Evolutionary conservation across 2,329 filamentous ascomycete genomes (phyloP).

Genomic region (Sporothrix brasiliensis): DNA sequence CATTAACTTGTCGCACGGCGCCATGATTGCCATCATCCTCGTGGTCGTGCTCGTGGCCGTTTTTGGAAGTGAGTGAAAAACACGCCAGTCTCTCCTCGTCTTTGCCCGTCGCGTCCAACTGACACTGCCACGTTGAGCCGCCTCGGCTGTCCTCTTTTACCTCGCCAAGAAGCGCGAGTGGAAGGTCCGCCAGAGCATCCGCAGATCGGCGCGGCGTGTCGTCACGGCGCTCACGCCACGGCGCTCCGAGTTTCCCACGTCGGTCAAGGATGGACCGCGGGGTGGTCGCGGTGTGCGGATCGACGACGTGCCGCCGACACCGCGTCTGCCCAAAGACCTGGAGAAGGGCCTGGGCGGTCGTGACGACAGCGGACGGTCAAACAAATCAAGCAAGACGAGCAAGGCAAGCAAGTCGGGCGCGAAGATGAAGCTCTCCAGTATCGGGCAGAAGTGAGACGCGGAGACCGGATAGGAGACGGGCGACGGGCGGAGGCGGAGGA

Average conservation of each 20-base stretch:
- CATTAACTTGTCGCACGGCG: constrained; percentile 67
- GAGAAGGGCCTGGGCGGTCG: constrained; percentile 57
- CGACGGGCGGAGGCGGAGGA: no score
- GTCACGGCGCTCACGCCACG: constrained; percentile 65
- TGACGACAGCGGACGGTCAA: constrained; percentile 34
- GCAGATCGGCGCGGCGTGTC: constrained; percentile 66
- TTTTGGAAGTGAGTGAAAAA: constrained; percentile 61
- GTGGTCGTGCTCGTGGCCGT: constrained; percentile 69
- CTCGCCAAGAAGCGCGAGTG: constrained; percentile 83
- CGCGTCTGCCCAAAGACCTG: constrained; percentile 58
- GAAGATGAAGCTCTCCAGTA: constrained; percentile 34
- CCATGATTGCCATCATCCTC: constrained; percentile 72
- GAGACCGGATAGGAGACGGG: neutral
- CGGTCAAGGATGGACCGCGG: constrained; percentile 52
- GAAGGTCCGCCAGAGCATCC: constrained; percentile 73
- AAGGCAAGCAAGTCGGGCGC: constrained; percentile 31
- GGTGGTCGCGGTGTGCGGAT: constrained; percentile 50
- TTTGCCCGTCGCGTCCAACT: neutral
- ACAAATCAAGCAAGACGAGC: constrained; percentile 37
- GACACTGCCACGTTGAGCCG: constrained; percentile 50
- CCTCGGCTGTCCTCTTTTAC: constrained; percentile 70
- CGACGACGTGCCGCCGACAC: constrained; percentile 63
- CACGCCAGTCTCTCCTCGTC: neutral
- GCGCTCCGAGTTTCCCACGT: constrained; percentile 62
- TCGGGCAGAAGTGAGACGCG: constrained; percentile 41